Base-by-base conservation (phyloP, 202 grass and related monocot species). In the Zizania palustris region DNA sequence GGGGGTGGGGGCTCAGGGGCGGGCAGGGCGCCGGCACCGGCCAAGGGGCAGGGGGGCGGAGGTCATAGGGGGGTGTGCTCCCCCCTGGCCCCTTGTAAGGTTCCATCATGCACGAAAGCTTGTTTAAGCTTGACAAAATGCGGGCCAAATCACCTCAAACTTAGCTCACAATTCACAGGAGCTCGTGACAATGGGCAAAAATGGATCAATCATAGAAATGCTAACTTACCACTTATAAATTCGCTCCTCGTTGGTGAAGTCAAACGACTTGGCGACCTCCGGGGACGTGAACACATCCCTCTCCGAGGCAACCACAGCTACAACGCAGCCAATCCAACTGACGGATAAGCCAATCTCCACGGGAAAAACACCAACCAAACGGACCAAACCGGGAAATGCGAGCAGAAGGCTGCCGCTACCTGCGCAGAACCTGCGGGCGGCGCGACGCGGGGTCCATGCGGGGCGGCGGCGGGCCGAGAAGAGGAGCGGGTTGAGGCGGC, bases 221-320 rank as follows among this genome's bases (percentile, higher is more conserved):
- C 50, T 7, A 42, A 66, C 76, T 87, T 93, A 92, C 95, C 94
- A 97, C 43, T 85, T 97, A 76, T 97, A 97, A 70, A 97, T 97
- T 35, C 91, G 84, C 62, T 97, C 91, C 88, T 94, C 95, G 19
- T 84, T 90, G 41, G 89, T 35, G 82, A 97, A 97, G 85, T 97
- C 95, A 35, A 97, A 97, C 42, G 87, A 77, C 76, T 97, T 97
- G 0, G 95, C 82, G 9, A 80, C 85, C 71, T 84, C 89, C 5
- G 91, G 95, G 60, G 95, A 97, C 71, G 83, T 88, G 79, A 97
- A 97, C 76, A 90, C 89, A 41, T 90, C 91, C 42, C 63, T 78
- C 56, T 94, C 87, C 2, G 86, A 77, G 22, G 91, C 83, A 82
- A 94, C 19, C 46, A 62, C 51, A 19, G 51, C 95, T 90, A 89